Evolutionary conservation across 2,329 filamentous ascomycete species (phyloP).

Genomic region (Pseudopithomyces maydicus): DNA sequence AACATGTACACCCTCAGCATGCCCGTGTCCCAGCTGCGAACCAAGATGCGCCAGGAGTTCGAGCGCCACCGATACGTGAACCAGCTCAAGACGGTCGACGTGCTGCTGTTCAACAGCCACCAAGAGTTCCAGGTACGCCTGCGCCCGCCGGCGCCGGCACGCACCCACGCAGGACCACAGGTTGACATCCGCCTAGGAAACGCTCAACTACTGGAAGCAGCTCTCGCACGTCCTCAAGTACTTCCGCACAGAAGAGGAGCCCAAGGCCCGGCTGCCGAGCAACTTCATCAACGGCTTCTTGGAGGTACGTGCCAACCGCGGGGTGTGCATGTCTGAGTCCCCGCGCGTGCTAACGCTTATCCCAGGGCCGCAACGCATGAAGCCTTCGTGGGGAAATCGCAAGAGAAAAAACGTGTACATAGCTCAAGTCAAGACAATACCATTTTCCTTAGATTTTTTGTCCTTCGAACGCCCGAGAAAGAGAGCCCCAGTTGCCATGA

Average conservation of each 20-base stretch:
- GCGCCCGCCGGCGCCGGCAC: background rate
- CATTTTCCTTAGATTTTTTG: conserved; percentile 41
- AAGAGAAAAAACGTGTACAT: conserved; percentile 36
- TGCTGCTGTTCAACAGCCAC: conserved; percentile 88
- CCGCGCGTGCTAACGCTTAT: conserved; percentile 8
- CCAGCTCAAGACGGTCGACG: conserved; percentile 85
- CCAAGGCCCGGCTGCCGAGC: conserved; percentile 74
- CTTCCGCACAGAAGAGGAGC: conserved; percentile 87
- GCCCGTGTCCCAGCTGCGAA: conserved; percentile 84
- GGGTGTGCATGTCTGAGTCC: background rate
- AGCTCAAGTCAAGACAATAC: conserved; percentile 36
- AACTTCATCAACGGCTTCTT: conserved; percentile 95
- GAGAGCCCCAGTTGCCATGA: conserved; percentile 18
- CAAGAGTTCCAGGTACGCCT: conserved; percentile 84
- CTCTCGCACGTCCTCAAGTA: conserved; percentile 94
- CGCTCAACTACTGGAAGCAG: conserved; percentile 99
- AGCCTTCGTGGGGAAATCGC: conserved; percentile 6
- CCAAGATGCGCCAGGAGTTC: conserved; percentile 95
- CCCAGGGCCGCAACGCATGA: conserved; percentile 46
- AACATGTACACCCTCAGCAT: conserved; percentile 94
- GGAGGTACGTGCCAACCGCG: conserved; percentile 67
- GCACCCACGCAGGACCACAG: background rate
- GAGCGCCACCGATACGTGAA: conserved; percentile 93
- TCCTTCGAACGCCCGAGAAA: conserved; percentile 33
- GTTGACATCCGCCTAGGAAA: conserved; percentile 68